These are phyloP conservation scores for Cordyceps militaris DNA, from an alignment of 2,329 filamentous ascomycete species.

Conservation along the genomic window DNA sequence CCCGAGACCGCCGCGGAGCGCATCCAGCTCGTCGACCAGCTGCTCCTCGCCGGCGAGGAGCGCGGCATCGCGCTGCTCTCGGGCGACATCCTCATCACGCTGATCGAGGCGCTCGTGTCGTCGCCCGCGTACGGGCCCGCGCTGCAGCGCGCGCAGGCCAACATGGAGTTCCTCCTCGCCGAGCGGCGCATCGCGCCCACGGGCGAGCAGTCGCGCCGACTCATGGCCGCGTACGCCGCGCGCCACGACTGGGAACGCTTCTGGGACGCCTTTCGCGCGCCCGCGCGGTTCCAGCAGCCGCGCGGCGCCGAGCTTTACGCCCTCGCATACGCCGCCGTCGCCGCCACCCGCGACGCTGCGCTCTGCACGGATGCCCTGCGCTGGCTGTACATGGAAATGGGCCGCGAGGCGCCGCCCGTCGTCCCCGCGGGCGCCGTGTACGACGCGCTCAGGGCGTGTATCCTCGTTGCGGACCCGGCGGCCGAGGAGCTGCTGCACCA, in stretches of 20 bases:
- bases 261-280: conserved; percentile 53
- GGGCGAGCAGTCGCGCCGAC: conserved; percentile 30
- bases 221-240: conserved; percentile 41
- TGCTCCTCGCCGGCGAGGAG: conserved; percentile 39
- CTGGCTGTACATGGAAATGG: conserved; percentile 54
- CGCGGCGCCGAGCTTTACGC: conserved; percentile 50
- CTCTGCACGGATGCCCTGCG: conserved; percentile 42
- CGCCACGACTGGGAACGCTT: conserved; percentile 48
- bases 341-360: conserved; percentile 33
- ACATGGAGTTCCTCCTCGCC: conserved; percentile 39
- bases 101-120: conserved; percentile 35
- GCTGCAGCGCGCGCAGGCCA: conserved; percentile 34
- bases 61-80: conserved; percentile 36
- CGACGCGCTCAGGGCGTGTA: conserved; percentile 44
- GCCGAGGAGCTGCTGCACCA: conserved; percentile 30
- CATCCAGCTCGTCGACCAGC: conserved; percentile 33
- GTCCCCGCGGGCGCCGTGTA: conserved; percentile 36
- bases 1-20: conserved; percentile 23
- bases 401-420: conserved; percentile 45
- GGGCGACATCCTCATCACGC: conserved; percentile 41
- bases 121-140: conserved; percentile 25
- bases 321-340: conserved; percentile 43
- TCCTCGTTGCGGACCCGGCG: conserved; percentile 46
- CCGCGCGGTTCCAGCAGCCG: conserved; percentile 40
- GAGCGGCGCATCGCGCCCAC: conserved; percentile 32